Evolutionary conservation across 2,329 filamentous ascomycete genomes (phyloP).

Genomic region (Ascochyta clinopodiicola): DNA sequence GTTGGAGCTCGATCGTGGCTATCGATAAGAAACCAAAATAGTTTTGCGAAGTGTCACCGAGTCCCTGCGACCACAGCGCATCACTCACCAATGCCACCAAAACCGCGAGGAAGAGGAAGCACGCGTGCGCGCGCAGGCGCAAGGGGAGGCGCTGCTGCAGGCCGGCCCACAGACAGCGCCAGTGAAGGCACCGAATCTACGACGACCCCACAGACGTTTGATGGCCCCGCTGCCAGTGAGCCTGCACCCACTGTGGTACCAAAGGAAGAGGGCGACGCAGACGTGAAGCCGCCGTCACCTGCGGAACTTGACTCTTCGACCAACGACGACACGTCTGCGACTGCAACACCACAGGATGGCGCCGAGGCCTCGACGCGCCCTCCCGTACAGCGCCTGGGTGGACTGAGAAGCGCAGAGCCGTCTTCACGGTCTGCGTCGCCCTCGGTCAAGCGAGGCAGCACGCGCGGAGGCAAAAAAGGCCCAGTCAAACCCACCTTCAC

Average conservation of each 20-base stretch:
- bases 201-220: conserved; percentile 26
- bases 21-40: conserved; percentile 41
- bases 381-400: conserved; percentile 37
- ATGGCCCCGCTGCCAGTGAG: conserved; percentile 11
- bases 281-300: conserved; percentile 21
- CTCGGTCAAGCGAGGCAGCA: conserved; percentile 35
- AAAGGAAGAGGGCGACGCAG: conserved; percentile 30
- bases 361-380: conserved; percentile 29
- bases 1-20: conserved; percentile 14
- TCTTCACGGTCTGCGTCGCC: conserved; percentile 41
- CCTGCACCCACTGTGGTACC: conserved; percentile 17
- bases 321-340: conserved; percentile 20
- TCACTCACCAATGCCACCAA: conserved; percentile 40
- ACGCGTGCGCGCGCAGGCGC: conserved; percentile 30
- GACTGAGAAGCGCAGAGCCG: conserved; percentile 36
- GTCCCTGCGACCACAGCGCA: conserved; percentile 15
- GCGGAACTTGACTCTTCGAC: conserved; percentile 20
- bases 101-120: conserved; percentile 34
- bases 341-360: conserved; percentile 24
- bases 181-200: conserved; percentile 22
- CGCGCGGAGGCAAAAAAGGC: conserved; percentile 38
- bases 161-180: conserved; percentile 16
- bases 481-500: conserved; percentile 50
- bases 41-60: conserved; percentile 22
- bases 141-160: conserved; percentile 27